phyloP scores from a whole-genome alignment of 306 rosid species.

The Parietaria judaica region DNA sequence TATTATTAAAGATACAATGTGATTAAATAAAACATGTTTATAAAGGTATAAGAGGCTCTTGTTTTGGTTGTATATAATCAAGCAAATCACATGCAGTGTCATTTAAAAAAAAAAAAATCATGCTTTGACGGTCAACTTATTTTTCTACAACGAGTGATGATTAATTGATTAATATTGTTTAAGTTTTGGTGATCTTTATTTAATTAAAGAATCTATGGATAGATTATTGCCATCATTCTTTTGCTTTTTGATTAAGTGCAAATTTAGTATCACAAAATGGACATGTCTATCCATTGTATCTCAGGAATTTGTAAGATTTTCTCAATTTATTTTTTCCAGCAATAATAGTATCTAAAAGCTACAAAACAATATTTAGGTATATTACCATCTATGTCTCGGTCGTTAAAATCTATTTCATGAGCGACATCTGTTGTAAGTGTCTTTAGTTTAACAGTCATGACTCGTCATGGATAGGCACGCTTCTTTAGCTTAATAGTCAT shows the following conservation, averaged over 20 bases:
- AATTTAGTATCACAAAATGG: not conserved
- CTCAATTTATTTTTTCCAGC: too few relatives aligned
- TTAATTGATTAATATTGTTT: conserved; percentile 7
- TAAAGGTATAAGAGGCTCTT: not conserved
- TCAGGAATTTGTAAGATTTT: not conserved
- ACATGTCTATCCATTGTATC: not conserved
- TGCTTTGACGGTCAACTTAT: conserved; percentile 17
- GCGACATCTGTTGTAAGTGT: too few relatives aligned
- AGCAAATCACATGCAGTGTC: conserved; percentile 18
- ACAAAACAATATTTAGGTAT: too few relatives aligned
- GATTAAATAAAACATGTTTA: too few relatives aligned
- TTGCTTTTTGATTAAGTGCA: not conserved
- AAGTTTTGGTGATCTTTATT: not conserved
- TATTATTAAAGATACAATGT: not conserved
- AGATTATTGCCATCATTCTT: conserved; percentile 10
- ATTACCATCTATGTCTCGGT: too few relatives aligned
- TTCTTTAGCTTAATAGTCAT: too few relatives aligned
- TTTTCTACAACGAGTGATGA: conserved; percentile 10
- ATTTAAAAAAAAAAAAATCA: conserved; percentile 8
- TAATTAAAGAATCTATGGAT: conserved; percentile 6
- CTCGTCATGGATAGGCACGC: too few relatives aligned
- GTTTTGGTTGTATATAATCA: conserved; percentile 15
- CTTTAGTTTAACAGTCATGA: too few relatives aligned
- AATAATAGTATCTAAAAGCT: too few relatives aligned
- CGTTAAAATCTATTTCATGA: too few relatives aligned